These are phyloP conservation scores for Fusarium nanum DNA, from an alignment of 2,329 filamentous ascomycete genomes.

Conservation along the genomic window DNA sequence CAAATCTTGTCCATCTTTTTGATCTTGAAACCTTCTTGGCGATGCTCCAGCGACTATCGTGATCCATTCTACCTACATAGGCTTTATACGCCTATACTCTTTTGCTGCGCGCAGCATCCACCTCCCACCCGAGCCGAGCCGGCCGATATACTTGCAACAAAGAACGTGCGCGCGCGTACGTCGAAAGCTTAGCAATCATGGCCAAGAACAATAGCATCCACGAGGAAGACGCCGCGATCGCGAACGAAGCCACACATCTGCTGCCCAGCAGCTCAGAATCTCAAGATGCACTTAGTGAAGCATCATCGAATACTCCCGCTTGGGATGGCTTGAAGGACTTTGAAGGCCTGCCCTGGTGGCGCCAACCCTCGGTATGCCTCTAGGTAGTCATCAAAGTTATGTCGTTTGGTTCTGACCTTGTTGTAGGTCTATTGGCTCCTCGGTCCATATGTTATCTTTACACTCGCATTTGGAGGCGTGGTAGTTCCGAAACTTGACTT, in stretches of 20 bases:
- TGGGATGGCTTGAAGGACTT: slow-evolving; percentile 70
- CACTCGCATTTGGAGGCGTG: slow-evolving; percentile 86
- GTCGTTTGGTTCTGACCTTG: slow-evolving; percentile 39
- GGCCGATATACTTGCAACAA: background rate
- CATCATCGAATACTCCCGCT: slow-evolving; percentile 33
- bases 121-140: background rate
- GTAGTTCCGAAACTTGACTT: slow-evolving; percentile 89
- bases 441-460: slow-evolving; percentile 82
- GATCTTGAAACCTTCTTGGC: slow-evolving; percentile 13
- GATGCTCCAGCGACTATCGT: slow-evolving; percentile 28
- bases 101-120: slow-evolving; percentile 19
- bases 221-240: slow-evolving; percentile 16
- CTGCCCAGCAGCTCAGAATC: slow-evolving; percentile 47
- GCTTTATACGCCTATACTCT: slow-evolving; percentile 19
- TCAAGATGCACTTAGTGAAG: slow-evolving; percentile 19
- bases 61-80: slow-evolving; percentile 14
- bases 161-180: background rate
- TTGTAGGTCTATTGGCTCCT: slow-evolving; percentile 83
- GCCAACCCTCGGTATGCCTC: slow-evolving; percentile 67
- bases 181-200: slow-evolving; percentile 16
- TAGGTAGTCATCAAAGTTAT: background rate
- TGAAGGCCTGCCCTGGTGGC: slow-evolving; percentile 70
- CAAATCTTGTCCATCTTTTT: slow-evolving; percentile 7
- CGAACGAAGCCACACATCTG: slow-evolving; percentile 54
- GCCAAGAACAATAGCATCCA: slow-evolving; percentile 6